Base-by-base conservation (phyloP, 495 filamentous ascomycete genomes). In the Bryoglossum gracile region DNA sequence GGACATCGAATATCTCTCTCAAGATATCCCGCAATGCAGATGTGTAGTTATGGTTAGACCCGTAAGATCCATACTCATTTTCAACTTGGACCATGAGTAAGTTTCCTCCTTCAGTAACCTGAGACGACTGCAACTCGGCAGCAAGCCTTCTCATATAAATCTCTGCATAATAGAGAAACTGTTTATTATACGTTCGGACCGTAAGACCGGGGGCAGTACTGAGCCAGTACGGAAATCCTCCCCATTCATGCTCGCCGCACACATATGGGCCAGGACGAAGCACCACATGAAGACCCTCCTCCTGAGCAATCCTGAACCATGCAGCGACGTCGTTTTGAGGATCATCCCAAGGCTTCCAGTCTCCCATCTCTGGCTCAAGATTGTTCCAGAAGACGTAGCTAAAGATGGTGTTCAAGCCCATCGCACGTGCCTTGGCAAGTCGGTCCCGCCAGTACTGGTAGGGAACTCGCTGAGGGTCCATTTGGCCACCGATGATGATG, bases 51-150 rank as follows among this genome's bases (percentile, higher is more conserved):
- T 71, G 67, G 41, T 74, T 60, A 25, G 47, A 53, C 0, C 69
- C 69, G 33, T 66, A 73, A 23, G 64, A 69, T 3, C 71, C 71
- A 46, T 75, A 75, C 44, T 74, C 71, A 43, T 74, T 74, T 47
- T 74, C 71, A 14, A 73, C 62, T 46, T 74, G 71, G 8, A 69
- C 62, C 68, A 73, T 69, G 14, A 75, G 33, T 14, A 75, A 59
- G 4, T 70, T 70, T 6, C 71, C 71, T 3, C 68, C 69, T 1
- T 65, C 49, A 13, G 60, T 67, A 17, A 67, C 52, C 40, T 65
- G 63, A 22, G 69, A 48, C n/a, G 55, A 41, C 22, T 33, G 3
- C 14, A 73, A 34, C 21, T 68, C 65, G 3, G 46, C 41, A 4
- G 68, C 68, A 3, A 73, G 61, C 21, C 58, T 48, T 6, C 50